A percentile compares a stretch with the other conserved stretches of the same genome.
Evolutionary conservation across 805 yeast genomes (phyloP).

Genomic region (Yarrowia sp.): DNA sequence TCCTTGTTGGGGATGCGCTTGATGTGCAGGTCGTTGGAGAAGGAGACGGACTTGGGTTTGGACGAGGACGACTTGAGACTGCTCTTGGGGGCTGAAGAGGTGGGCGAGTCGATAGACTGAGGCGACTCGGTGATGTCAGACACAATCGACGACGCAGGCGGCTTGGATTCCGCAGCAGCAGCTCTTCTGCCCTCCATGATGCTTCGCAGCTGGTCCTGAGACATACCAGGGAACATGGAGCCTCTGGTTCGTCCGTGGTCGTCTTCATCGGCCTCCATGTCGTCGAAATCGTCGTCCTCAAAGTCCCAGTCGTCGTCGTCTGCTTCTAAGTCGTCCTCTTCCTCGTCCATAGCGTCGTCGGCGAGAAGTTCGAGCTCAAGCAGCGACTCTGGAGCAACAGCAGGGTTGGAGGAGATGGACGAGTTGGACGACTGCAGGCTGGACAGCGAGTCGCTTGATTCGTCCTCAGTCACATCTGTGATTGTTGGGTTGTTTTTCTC

Average conservation of each 20-base stretch:
- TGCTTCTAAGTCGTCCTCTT: slow-evolving; percentile 9
- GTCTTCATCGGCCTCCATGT: slow-evolving; percentile 20
- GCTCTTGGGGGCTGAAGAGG: neutral
- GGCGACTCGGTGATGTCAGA: neutral
- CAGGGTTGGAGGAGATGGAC: slow-evolving; percentile 6
- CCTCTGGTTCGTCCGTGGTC: slow-evolving; percentile 23
- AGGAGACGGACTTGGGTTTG: slow-evolving; percentile 6
- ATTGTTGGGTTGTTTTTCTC: neutral
- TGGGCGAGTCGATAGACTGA: too few species aligned
- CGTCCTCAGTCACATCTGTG: neutral
- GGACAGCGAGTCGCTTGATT: neutral
- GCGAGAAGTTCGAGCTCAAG: slow-evolving; percentile 12
- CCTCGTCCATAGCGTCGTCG: slow-evolving; percentile 18
- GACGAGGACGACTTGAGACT: neutral
- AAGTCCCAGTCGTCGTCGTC: slow-evolving; percentile 20
- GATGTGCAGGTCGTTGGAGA: slow-evolving; percentile 12
- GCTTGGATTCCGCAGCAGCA: neutral
- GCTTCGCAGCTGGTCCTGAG: neutral
- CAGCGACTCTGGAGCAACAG: neutral
- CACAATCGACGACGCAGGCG: neutral
- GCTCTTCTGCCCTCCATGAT: slow-evolving; percentile 15
- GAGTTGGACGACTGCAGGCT: slow-evolving; percentile 11
- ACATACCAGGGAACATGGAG: slow-evolving; percentile 19
- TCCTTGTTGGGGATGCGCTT: slow-evolving; percentile 25
- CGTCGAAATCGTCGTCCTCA: slow-evolving; percentile 17